Percentiles rank a stretch among this genome's conserved stretches.
phyloP scores from a whole-genome alignment of 177 flowering plant species.

The Vitis hybrid region DNA sequence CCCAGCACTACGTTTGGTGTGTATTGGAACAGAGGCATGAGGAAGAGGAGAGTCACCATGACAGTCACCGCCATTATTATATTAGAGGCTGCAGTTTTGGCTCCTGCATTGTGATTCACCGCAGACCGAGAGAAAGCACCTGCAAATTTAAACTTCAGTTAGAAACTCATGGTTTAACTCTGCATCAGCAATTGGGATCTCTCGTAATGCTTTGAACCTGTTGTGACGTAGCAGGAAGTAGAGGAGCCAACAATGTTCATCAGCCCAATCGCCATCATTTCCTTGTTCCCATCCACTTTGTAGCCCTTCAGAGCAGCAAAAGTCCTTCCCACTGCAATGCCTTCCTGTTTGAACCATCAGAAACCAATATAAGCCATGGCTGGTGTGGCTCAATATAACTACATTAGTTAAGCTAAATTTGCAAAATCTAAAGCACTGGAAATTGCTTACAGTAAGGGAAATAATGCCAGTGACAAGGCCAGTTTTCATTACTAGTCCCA shows the following conservation, averaged over 20 bases:
- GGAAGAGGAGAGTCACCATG: constrained; percentile 84
- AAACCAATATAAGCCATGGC: background rate
- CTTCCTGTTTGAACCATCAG: constrained; percentile 54
- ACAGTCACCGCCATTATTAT: constrained; percentile 86
- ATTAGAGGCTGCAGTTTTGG: constrained; percentile 84
- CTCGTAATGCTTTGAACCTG: constrained; percentile 41
- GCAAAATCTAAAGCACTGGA: background rate
- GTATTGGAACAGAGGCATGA: constrained; percentile 92
- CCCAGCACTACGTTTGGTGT: constrained; percentile 84
- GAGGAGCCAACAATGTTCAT: constrained; percentile 88
- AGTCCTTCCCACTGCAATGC: constrained; percentile 92
- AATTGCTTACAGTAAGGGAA: constrained; percentile 75
- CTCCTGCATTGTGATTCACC: constrained; percentile 88
- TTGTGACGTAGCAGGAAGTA: constrained; percentile 88
- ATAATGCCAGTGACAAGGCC: constrained; percentile 87
- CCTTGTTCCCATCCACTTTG: constrained; percentile 92
- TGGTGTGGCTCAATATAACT: background rate
- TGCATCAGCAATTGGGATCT: background rate
- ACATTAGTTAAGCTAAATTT: background rate
- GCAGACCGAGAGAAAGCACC: constrained; percentile 94
- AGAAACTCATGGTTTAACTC: background rate
- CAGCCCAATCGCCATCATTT: constrained; percentile 92
- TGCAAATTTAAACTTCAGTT: constrained; percentile 22
- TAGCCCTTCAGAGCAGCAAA: constrained; percentile 83
- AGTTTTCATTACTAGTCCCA: constrained; percentile 65